Percentiles rank a stretch among this genome's conserved stretches.
Conservation (phyloP, 441 rosid genomes). For the Brassica hybrid region DNA sequence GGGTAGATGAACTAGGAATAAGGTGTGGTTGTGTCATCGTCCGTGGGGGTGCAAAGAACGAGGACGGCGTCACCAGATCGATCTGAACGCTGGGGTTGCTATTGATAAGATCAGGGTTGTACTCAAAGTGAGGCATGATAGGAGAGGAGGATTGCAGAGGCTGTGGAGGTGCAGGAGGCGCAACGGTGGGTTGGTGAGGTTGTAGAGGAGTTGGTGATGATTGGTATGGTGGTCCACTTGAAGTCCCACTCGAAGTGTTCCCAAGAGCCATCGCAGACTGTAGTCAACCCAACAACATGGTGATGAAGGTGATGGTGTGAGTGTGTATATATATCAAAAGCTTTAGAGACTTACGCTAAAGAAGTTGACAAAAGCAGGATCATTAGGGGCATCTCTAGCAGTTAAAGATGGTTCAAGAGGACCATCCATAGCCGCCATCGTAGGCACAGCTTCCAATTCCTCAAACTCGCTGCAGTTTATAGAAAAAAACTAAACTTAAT, state of each 20-base stretch:
- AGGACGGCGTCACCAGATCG: constrained; percentile 79
- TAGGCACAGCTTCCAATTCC: constrained; percentile 60
- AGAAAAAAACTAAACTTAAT: background rate
- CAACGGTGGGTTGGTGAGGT: constrained; percentile 46
- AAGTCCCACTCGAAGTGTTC: constrained; percentile 48
- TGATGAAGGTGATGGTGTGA: background rate
- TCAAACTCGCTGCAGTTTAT: constrained; percentile 73
- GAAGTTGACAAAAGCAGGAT: background rate
- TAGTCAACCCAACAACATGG: constrained; percentile 38
- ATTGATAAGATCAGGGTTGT: constrained; percentile 46
- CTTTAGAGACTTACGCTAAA: constrained; percentile 50
- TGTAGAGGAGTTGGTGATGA: constrained; percentile 51
- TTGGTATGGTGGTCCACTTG: constrained; percentile 58
- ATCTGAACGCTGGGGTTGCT: constrained; percentile 49
- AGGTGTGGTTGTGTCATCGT: constrained; percentile 46
- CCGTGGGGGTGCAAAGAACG: constrained; percentile 63
- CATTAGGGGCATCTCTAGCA: background rate
- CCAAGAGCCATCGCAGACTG: constrained; percentile 77
- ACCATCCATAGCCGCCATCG: background rate
- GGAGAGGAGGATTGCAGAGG: constrained; percentile 56
- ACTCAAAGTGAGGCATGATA: constrained; percentile 55
- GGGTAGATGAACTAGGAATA: constrained; percentile 52
- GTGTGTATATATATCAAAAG: constrained; percentile 15
- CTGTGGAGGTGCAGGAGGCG: constrained; percentile 50
- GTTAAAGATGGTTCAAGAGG: background rate